Evolutionary conservation across 345 rosid species (phyloP), one percentile per base, ranked within the genome.

Genomic region (Boechera divaricarpa): DNA sequence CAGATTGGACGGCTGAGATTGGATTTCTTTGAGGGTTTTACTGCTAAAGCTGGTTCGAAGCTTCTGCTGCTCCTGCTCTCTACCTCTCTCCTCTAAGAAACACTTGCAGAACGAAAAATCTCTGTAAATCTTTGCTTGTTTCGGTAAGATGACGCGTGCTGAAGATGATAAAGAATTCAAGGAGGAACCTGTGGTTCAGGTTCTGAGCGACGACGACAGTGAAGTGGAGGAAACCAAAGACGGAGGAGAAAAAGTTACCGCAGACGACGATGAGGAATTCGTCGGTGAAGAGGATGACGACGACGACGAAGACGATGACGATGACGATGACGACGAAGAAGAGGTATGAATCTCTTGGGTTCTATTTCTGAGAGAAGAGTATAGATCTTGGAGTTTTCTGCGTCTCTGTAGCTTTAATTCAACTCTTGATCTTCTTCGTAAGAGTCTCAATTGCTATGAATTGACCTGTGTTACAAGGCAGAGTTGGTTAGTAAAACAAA

Each of bases 191-290:
- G 64, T 60, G 9, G 48, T 82, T 58, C 63, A 48, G 51, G 79
- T 83, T 10, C 66, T 57, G 16, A 85, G 78, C 6, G 79, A 41
- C 21, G 74, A 41, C 24, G 74, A 76, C 18, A 83, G 63, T 0
- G 89, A 81, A 0, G 87, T 81, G 0, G 83, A 86, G 0, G 90
- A 68, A 12, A 82, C 76, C 0, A 90, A 76, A 2, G 88, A 83
- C 0, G 88, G 61, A 0, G 87, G 63, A 0, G 89, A 80, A 0
- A 86, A 79, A 0, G 87, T 24, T 5, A 79, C 81, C 1, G 90
- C n/a, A 6, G 60, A 57, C 2, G 87, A 84, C 48, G 92, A 86
- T 2, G 91, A 87, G 0, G 93, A 86, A 13, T 4, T 4, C 2
- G 48, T 12, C 5, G n/a, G 87, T 61, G 67, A 62, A 62, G 52